phyloP scores from a whole-genome alignment of 1,139 yeast species.

The Saccharomycopsis phalli region DNA sequence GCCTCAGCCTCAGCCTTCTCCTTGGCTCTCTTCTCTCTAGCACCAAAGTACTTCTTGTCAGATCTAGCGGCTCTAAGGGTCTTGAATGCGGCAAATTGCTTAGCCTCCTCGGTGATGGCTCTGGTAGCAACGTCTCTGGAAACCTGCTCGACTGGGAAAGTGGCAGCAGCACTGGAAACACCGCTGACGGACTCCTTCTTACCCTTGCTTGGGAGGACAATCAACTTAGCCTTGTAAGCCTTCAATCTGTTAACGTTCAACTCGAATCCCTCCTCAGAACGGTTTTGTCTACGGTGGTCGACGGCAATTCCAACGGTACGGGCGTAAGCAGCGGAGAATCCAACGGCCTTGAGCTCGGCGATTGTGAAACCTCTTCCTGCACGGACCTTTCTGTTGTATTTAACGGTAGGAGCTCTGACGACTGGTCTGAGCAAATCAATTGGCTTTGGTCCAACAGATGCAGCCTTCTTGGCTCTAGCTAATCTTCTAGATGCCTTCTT shows the following conservation, averaged over 20 bases:
- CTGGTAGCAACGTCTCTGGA: constrained; percentile 69
- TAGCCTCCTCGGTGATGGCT: constrained; percentile 85
- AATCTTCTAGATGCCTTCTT: constrained; percentile 96
- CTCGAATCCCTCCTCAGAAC: constrained; percentile 91
- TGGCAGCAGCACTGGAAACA: constrained; percentile 60
- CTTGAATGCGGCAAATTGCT: constrained; percentile 63
- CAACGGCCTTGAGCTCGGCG: constrained; percentile 98
- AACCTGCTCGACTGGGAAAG: constrained; percentile 89
- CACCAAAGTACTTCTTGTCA: constrained; percentile 88
- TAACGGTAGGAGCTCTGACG: constrained; percentile 97
- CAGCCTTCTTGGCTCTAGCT: constrained; percentile 91
- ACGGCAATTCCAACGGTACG: constrained; percentile 98
- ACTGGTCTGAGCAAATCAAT: constrained; percentile 93
- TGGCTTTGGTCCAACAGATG: constrained; percentile 95
- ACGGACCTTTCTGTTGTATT: constrained; percentile 99
- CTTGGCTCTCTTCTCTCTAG: constrained; percentile 94
- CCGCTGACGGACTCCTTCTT: constrained; percentile 71
- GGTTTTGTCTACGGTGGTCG: constrained; percentile 99
- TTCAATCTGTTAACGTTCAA: constrained; percentile 92
- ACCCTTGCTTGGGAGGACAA: constrained; percentile 88
- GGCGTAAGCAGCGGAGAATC: constrained; percentile 91
- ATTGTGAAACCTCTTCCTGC: constrained; percentile 99
- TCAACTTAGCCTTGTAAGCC: constrained; percentile 94
- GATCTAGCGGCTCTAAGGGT: constrained; percentile 94
- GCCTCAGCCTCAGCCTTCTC: constrained; percentile 99